These are phyloP conservation scores for Coniochaeta sp. DNA, from an alignment of 2,329 filamentous ascomycete species.

Conservation along the genomic window DNA sequence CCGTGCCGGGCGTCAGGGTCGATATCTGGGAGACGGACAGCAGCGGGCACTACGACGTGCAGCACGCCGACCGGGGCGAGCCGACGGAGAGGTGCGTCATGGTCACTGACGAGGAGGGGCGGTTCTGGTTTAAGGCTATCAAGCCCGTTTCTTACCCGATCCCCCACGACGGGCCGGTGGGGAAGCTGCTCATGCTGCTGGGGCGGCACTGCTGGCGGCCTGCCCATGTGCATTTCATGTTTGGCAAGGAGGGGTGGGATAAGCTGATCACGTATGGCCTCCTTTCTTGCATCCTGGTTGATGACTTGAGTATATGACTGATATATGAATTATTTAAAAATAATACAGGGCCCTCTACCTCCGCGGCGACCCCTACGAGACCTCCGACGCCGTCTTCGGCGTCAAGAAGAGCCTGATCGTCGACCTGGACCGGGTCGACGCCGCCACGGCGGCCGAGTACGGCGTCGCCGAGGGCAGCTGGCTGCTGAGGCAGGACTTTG, in stretches of 20 bases:
- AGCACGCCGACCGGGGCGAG: constrained; percentile 55
- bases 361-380: constrained; percentile 72
- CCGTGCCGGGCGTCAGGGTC: constrained; percentile 59
- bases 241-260: constrained; percentile 72
- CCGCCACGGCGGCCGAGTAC: constrained; percentile 51
- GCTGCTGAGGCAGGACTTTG: constrained; percentile 66
- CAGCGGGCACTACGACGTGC: constrained; percentile 75
- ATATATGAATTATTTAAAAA: too few species aligned
- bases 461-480: constrained; percentile 50
- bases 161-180: constrained; percentile 77
- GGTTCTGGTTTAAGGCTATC: constrained; percentile 81
- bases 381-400: constrained; percentile 77
- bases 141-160: constrained; percentile 82
- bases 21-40: constrained; percentile 84
- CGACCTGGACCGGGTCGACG: constrained; percentile 45
- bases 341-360: constrained; percentile 67
- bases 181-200: constrained; percentile 56
- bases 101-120: constrained; percentile 58
- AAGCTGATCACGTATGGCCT: constrained; percentile 76
- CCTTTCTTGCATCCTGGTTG: too few species aligned
- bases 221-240: constrained; percentile 83
- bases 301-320: too few species aligned
- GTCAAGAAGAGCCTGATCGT: constrained; percentile 76
- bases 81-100: constrained; percentile 66
- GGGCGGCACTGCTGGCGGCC: constrained; percentile 73